Evolutionary conservation across 1,284 basidiomycete species (phyloP), one percentile per base, ranked within the genome.

Genomic region (Ceratobasidium sp.): DNA sequence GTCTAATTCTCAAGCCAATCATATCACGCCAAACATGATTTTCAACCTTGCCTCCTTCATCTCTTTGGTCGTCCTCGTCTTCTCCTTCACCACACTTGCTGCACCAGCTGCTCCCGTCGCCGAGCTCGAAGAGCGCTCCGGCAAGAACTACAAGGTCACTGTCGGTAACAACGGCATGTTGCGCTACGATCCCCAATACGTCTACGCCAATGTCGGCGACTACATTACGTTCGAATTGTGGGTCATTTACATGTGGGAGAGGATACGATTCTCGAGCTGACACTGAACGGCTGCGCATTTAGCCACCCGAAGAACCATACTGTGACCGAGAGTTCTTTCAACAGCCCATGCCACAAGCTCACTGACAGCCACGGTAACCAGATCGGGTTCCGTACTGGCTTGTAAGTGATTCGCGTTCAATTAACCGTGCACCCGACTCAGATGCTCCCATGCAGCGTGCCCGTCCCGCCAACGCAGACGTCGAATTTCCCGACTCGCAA

Each of bases 291-390:
- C 24, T 11, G 29, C 5, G 24, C 16, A 49, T 49, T 2, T 34
- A 73, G 71, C 37, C 59, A 73, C 37, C 71, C 71, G 22, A 73
- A 73, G 71, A 73, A 73, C 59, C 71, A 73, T 34, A 73, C 71
- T 34, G 71, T 73, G 58, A 73, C 71, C 8, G 71, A 73, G 59
- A 73, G 71, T 73, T n/a, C n/a, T n/a, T n/a, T n/a, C n/a, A n/a
- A n/a, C n/a, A n/a, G n/a, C n/a, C n/a, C n/a, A n/a, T n/a, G 71
- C 37, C n/a, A n/a, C n/a, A n/a, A n/a, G n/a, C n/a, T n/a, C n/a
- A n/a, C n/a, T n/a, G n/a, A n/a, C 6, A n/a, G n/a, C n/a, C n/a
- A n/a, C n/a, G n/a, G n/a, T n/a, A n/a, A n/a, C n/a, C n/a, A n/a
- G n/a, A n/a, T n/a, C n/a, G 71, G 59, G 24, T 73, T 73, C 59